Conservation (phyloP, 1,139 yeast species). For the Nakaseomyces delphensis region DNA sequence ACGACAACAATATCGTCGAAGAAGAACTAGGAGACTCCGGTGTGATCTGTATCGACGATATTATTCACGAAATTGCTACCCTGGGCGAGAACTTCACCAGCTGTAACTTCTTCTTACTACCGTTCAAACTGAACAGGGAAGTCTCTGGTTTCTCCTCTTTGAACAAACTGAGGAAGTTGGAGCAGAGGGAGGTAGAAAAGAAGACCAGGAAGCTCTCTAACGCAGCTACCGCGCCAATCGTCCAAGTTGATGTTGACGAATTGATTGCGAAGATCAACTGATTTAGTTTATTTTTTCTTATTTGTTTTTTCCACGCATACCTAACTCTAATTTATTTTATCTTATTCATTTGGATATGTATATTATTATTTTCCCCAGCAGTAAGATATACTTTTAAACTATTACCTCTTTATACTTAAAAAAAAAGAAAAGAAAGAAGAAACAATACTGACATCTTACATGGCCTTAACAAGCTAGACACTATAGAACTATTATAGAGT, state of each 20-base stretch:
- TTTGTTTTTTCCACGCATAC: too few species aligned
- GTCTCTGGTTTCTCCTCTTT: slow-evolving; percentile 60
- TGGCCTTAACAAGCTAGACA: too few species aligned
- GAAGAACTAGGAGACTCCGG: slow-evolving; percentile 63
- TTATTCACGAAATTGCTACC: slow-evolving; percentile 57
- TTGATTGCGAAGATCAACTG: slow-evolving; percentile 56
- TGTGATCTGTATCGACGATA: slow-evolving; percentile 69
- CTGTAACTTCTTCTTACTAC: slow-evolving; percentile 54
- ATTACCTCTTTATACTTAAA: too few species aligned
- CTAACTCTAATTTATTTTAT: too few species aligned
- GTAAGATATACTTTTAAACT: too few species aligned
- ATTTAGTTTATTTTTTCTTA: neutral
- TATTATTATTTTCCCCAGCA: too few species aligned
- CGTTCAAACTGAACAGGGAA: slow-evolving; percentile 61
- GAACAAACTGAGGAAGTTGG: slow-evolving; percentile 34
- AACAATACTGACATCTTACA: too few species aligned
- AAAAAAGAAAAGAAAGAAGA: too few species aligned
- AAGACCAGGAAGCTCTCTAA: slow-evolving; percentile 40
- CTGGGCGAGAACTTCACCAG: slow-evolving; percentile 55
- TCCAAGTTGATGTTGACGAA: slow-evolving; percentile 61
- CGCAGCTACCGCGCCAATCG: slow-evolving; percentile 54
- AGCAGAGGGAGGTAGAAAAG: slow-evolving; percentile 36
- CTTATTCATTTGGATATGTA: too few species aligned
- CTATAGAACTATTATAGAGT: too few species aligned
- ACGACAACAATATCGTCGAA: slow-evolving; percentile 67